These are phyloP conservation scores for Cronartium ribicola DNA, from an alignment of 1,284 basidiomycete species.

Conservation along the genomic window DNA sequence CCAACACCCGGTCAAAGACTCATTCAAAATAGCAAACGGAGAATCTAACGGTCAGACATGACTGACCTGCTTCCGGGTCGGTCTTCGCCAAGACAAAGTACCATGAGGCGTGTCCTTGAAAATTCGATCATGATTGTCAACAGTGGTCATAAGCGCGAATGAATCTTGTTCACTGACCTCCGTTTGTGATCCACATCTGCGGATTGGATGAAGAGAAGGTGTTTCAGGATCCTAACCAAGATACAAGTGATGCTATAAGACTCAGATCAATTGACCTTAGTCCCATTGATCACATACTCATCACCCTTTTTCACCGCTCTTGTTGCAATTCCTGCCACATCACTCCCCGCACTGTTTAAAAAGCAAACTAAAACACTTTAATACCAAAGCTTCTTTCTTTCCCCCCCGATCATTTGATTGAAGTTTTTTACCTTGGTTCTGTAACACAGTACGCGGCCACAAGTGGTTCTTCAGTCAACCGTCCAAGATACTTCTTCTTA, in stretches of 20 bases:
- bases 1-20: not conserved
- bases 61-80: slow-evolving; percentile 52
- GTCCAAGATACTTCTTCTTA: slow-evolving; percentile 58
- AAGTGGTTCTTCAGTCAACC: slow-evolving; percentile 59
- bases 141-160: slow-evolving; percentile 47
- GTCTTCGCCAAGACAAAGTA: slow-evolving; percentile 59
- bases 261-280: slow-evolving; percentile 52
- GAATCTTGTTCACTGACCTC: slow-evolving; percentile 51
- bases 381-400: slow-evolving; percentile 48
- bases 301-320: slow-evolving; percentile 57
- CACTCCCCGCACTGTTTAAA: slow-evolving; percentile 55
- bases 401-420: too few relatives aligned
- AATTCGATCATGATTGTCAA: too few relatives aligned
- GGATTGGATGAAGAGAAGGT: not conserved
- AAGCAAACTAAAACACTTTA: slow-evolving; percentile 50
- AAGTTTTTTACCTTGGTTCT: not conserved
- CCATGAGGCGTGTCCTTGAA: slow-evolving; percentile 46
- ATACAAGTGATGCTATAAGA: slow-evolving; percentile 50
- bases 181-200: slow-evolving; percentile 54
- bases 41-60: slow-evolving; percentile 45
- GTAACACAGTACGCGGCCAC: slow-evolving; percentile 58
- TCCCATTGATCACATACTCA: slow-evolving; percentile 56
- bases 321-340: slow-evolving; percentile 57
- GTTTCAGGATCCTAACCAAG: not conserved
- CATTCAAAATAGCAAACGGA: not conserved